Evolutionary conservation across 2,329 filamentous ascomycete species (phyloP).

Genomic region (Geoglossum cookeanum): DNA sequence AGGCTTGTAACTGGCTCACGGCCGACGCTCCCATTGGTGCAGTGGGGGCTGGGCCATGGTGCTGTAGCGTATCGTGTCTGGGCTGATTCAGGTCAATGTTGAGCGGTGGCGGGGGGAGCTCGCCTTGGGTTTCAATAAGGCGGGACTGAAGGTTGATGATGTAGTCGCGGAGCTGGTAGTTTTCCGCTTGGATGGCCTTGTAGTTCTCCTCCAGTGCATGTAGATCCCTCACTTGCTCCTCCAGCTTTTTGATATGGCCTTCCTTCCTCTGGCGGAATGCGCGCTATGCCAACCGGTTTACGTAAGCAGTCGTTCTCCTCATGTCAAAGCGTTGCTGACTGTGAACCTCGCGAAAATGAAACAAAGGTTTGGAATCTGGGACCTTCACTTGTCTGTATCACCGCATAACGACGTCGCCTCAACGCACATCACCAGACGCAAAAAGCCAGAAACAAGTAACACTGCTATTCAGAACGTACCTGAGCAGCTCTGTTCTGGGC

Average conservation of each 20-base stretch:
- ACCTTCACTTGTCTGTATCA: neutral
- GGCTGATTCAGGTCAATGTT: slow-evolving; percentile 52
- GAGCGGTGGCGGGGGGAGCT: slow-evolving; percentile 65
- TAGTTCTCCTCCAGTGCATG: slow-evolving; percentile 55
- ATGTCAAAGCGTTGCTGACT: neutral
- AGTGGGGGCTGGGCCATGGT: slow-evolving; percentile 12
- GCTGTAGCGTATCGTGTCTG: slow-evolving; percentile 16
- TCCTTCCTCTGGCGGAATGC: slow-evolving; percentile 96
- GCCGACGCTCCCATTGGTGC: slow-evolving; percentile 18
- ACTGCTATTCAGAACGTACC: slow-evolving; percentile 35
- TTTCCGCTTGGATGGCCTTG: slow-evolving; percentile 71
- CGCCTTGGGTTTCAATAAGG: slow-evolving; percentile 64
- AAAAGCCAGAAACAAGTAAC: neutral
- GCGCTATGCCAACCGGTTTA: slow-evolving; percentile 35
- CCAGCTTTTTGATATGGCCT: slow-evolving; percentile 92
- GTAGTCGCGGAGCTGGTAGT: slow-evolving; percentile 81
- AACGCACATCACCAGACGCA: neutral
- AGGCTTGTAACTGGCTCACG: slow-evolving; percentile 19
- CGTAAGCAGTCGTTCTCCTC: neutral
- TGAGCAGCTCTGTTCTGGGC: slow-evolving; percentile 94
- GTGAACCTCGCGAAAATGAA: neutral
- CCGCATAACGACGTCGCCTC: slow-evolving; percentile 15
- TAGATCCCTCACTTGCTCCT: slow-evolving; percentile 77
- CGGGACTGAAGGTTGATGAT: slow-evolving; percentile 77
- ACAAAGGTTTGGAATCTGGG: neutral